Evolutionary conservation across 2,329 filamentous ascomycete species (phyloP), one percentile per base, ranked within the genome.

Genomic region (Diaporthe sp.): DNA sequence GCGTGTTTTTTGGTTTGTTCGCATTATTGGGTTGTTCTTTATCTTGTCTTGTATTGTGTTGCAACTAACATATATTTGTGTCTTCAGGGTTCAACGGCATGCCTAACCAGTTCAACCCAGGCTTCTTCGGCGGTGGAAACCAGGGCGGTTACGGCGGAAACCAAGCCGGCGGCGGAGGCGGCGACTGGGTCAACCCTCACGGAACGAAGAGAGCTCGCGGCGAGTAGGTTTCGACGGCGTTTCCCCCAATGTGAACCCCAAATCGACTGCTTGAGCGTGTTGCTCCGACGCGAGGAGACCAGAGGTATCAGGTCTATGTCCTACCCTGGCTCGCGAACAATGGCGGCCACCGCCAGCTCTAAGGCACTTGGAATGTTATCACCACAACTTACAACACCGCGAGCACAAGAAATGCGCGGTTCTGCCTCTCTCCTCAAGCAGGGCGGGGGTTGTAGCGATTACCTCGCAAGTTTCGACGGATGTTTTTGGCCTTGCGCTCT

Each of bases 131-230:
- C 64, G 86, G 87, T 64, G 85, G 84, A 72, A 84, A 87, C 78
- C 88, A 89, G 77, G 83, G 83, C 40, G 83, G 91, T 74, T 92
- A 92, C 74, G 91, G 91, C 83, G 94, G 94, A 87, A 96, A 96
- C 80, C 94, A 72, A 64, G 57, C 33, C n/a, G 69, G 69, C 17
- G 69, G 70, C 17, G 70, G 64, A 15, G 83, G 84, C 73, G 85
- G 91, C 74, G 92, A 92, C 72, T 91, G 91, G 83, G 94, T 94
- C 87, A 96, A 96, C 80, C 94, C 94, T 8, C 94, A 96, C 78
- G 94, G 94, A 40, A 92, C 92, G 4, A 97, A 97, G 85, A 89
- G 94, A 78, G 92, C 93, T 77, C 90, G 94, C 77, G 93, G 94
- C 76, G 94, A 96, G 81, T 89, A 86, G 22, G 2, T 35, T 25